A percentile compares a stretch with the other conserved stretches of the same genome.
Evolutionary conservation across 345 rosid species (phyloP).

Genomic region (Arabidopsis arenosa): DNA sequence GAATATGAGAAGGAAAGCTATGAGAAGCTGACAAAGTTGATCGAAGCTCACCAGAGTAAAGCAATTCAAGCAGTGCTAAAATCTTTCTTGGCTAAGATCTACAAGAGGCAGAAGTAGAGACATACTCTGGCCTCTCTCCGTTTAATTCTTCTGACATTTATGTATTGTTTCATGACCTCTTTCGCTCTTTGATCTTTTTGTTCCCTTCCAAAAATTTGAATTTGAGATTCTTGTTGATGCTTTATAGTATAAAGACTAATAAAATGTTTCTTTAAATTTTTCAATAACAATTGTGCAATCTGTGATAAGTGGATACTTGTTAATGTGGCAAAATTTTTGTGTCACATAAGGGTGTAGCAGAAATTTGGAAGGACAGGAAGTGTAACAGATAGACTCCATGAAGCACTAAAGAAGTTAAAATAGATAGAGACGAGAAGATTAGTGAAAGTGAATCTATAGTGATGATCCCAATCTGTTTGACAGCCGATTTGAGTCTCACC

Average conservation of each 20-base stretch:
- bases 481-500: background rate
- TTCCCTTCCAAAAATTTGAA: background rate
- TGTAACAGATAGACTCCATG: background rate
- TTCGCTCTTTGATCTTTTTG: constrained; percentile 7
- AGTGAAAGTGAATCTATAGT: background rate
- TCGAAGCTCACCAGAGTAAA: constrained; percentile 76
- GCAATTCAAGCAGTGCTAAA: constrained; percentile 81
- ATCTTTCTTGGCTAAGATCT: constrained; percentile 85
- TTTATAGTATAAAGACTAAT: background rate
- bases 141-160: constrained; percentile 1
- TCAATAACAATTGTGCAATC: background rate
- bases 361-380: background rate
- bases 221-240: constrained; percentile 5
- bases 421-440: background rate
- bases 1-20: constrained; percentile 84
- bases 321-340: constrained; percentile 6
- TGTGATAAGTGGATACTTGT: background rate
- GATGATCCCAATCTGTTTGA: background rate
- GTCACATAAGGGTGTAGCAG: background rate
- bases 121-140: background rate
- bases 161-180: background rate
- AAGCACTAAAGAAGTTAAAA: background rate
- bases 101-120: constrained; percentile 71
- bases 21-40: constrained; percentile 59
- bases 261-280: constrained; percentile 6